Base-by-base conservation (phyloP, 495 filamentous ascomycete species). In the Umbilicaria muhlenbergii region DNA sequence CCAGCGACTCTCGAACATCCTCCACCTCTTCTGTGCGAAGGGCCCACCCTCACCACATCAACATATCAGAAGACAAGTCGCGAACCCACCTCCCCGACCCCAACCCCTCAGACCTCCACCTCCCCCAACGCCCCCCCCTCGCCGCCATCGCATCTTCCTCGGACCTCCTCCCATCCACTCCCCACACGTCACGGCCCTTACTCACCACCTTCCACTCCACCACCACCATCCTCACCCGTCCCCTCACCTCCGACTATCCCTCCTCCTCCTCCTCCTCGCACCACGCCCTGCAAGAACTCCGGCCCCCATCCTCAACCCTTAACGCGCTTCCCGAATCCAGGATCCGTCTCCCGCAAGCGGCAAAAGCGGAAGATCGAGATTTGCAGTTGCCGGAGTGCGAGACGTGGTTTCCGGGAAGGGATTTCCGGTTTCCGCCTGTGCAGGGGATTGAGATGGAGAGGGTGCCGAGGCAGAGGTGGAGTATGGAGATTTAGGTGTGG, bases 401-500 rank as follows among this genome's bases (percentile, higher is more conserved):
- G 19, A 48, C 40, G 24, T 48, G 41, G 36, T 36, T 43, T 4
- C 40, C 49, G 14, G 15, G 41, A 11, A 37, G 18, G 5, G 45
- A 21, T 11, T 51, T 41, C 41, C 24, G n/a, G 12, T 47, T 47
- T 31, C 24, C 8, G 24, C 37, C 49, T 14, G 16, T 32, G 14
- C 28, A 0, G 18, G 42, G 16, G 13, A 24, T 19, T 38, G 34
- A 3, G 14, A 32, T 35, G 8, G 18, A 15, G 49, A 32, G 14
- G 24, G 11, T 14, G 49, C 17, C 17, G 24, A 6, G 31, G 32
- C 49, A 51, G 7, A 36, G 49, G 5, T 51, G 49, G 49, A 51
- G 49, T 15, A 51, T 51, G 49, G 49, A 51, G 3, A 42, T 45
- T 17, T 51, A 36, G 24, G 24, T 24, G 21, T n/a, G n/a, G n/a